These are phyloP conservation scores for Ceratobasidium papillatum DNA, from an alignment of 1,284 basidiomycete species.

Conservation along the genomic window DNA sequence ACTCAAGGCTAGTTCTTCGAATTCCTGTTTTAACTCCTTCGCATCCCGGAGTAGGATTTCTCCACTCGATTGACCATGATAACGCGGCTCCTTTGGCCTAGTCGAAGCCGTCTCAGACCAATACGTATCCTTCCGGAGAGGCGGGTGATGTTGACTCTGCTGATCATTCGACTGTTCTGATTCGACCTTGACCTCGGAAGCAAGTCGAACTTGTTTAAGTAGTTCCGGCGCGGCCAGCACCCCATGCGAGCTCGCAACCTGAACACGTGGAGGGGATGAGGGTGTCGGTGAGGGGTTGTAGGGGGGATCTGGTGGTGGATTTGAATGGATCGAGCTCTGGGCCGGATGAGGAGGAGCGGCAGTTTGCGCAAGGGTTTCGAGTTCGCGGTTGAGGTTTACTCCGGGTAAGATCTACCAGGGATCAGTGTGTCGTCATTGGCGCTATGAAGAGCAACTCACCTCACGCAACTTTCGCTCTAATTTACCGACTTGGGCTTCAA, in stretches of 20 bases:
- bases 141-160: not conserved
- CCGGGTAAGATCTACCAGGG: constrained; percentile 18
- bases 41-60: constrained; percentile 29
- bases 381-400: constrained; percentile 29
- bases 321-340: not conserved
- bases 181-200: not conserved
- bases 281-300: not conserved
- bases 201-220: constrained; percentile 27
- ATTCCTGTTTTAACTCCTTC: constrained; percentile 25
- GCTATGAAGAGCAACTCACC: not conserved
- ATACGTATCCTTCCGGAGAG: constrained; percentile 18
- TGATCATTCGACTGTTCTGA: not conserved
- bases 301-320: not conserved
- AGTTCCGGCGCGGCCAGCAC: constrained; percentile 4
- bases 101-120: constrained; percentile 36
- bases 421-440: not conserved
- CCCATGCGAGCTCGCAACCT: not conserved
- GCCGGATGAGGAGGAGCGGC: not conserved
- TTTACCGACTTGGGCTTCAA: constrained; percentile 18
- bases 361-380: constrained; percentile 11
- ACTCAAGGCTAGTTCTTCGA: constrained; percentile 2
- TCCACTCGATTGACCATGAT: constrained; percentile 36
- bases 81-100: constrained; percentile 12
- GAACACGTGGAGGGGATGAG: not conserved
- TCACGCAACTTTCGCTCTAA: constrained; percentile 16